phyloP scores from a whole-genome alignment of 2,329 filamentous ascomycete genomes.

The Metarhizium album region DNA sequence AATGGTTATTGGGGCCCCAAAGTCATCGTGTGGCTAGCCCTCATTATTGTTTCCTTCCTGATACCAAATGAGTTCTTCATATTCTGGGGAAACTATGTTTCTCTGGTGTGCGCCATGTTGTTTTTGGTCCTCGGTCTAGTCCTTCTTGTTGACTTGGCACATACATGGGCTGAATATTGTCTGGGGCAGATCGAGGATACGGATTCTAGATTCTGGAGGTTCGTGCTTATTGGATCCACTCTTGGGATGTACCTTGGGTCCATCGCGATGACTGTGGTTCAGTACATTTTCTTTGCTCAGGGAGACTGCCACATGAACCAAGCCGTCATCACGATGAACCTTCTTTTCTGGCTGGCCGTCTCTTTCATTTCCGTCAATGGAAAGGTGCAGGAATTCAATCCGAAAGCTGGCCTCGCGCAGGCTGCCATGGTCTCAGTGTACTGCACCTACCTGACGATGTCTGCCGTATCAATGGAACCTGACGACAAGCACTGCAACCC shows the following conservation, averaged over 20 bases:
- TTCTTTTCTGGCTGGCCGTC: conserved; percentile 70
- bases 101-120: conserved; percentile 77
- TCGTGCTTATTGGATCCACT: conserved; percentile 81
- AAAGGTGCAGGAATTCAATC: conserved; percentile 79
- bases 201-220: conserved; percentile 76
- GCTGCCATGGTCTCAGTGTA: conserved; percentile 95
- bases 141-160: conserved; percentile 85
- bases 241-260: conserved; percentile 87
- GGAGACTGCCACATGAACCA: conserved; percentile 90
- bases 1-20: conserved; percentile 99
- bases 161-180: conserved; percentile 96
- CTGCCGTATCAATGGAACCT: conserved; percentile 96
- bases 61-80: conserved; percentile 94
- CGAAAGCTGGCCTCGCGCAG: conserved; percentile 90
- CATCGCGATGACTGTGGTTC: conserved; percentile 86
- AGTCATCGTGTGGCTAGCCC: conserved; percentile 74
- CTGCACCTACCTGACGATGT: conserved; percentile 98
- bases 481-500: conserved; percentile 92
- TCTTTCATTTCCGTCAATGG: conserved; percentile 85
- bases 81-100: conserved; percentile 90
- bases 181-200: conserved; percentile 84
- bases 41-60: conserved; percentile 87
- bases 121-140: conserved; percentile 91
- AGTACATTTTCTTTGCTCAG: conserved; percentile 91
- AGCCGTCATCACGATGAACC: conserved; percentile 86